Evolutionary conservation across 176 grass and related monocot genomes (phyloP), one percentile per base, ranked within the genome.

Genomic region (Musa schizocarpa): DNA sequence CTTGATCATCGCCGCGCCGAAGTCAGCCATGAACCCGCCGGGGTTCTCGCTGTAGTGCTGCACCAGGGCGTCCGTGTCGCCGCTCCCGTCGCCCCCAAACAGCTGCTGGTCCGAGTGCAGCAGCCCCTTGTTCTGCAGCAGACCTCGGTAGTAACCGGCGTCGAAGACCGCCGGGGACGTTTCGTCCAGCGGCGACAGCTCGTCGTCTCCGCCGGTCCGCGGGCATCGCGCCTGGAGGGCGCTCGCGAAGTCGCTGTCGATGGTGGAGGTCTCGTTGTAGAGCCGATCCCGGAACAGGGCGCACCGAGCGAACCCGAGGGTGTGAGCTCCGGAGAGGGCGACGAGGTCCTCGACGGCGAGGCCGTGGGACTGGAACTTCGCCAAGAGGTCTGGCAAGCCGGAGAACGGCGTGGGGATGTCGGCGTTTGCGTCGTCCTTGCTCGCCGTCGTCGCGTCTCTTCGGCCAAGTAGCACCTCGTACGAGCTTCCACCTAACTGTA

Each of bases 251-350:
- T 52, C 12, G 1, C 79, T 69, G 59, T 96, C 92, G 22, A 96
- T 80, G 29, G 80, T 83, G 74, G 0, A 1, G 2, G 72, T 90
- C 72, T 96, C 89, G 49, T 89, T 92, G 80, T 96, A 96, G 17
- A 96, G 82, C 9, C 84, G 83, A 69, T 63, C 68, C 1, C 92
- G 89, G 84, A 87, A 96, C 80, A 82, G 34, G 43, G 74, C 57
- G 84, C 89, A 96, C 12, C 80, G 84, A 69, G 92, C 62, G 80
- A 87, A 96, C 50, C 86, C 89, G 11, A 96, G 80, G 19, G 89
- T 96, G 86, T 96, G 92, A 52, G 61, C 80, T 21, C 92, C 92
- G 13, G 92, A 86, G 43, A 96, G 89, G 57, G 81, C 86, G 0
- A 89, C 89, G 2, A 92, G 92, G 86, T 96, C 92, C 19, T 71